A percentile compares a stretch with the other conserved stretches of the same genome.
These are phyloP conservation scores for Spathaspora passalidarum DNA, from an alignment of 805 yeast genomes.

Conservation along the genomic window DNA sequence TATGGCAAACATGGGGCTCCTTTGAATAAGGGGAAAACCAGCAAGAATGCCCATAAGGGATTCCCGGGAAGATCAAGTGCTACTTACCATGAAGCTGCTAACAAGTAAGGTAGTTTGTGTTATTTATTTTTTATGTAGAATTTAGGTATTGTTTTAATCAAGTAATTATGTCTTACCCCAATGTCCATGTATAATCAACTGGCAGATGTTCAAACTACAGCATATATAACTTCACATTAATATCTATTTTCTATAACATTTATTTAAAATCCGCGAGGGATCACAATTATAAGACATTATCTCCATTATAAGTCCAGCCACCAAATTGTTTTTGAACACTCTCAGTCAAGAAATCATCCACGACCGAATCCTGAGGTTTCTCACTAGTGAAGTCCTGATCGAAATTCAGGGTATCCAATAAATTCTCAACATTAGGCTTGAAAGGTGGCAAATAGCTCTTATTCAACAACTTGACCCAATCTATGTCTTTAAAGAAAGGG, in stretches of 20 bases:
- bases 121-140: too few relatives aligned
- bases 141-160: neutral
- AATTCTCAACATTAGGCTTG: constrained; percentile 84
- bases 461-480: constrained; percentile 78
- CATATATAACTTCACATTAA: neutral
- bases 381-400: constrained; percentile 91
- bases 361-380: constrained; percentile 92
- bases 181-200: neutral
- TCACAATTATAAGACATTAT: constrained; percentile 22
- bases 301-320: constrained; percentile 96
- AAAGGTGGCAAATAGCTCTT: constrained; percentile 94
- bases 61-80: constrained; percentile 40
- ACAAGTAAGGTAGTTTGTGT: too few relatives aligned
- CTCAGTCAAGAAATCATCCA: constrained; percentile 86
- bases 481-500: constrained; percentile 82
- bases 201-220: too few relatives aligned
- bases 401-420: constrained; percentile 89
- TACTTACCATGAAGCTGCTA: constrained; percentile 35
- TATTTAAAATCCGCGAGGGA: too few relatives aligned
- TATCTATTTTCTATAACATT: neutral
- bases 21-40: constrained; percentile 21
- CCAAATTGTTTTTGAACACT: constrained; percentile 98
- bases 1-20: constrained; percentile 22
- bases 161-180: too few relatives aligned
- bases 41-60: constrained; percentile 18